These are phyloP conservation scores for Russula griseocarnosa DNA, from an alignment of 768 basidiomycete species.

Conservation along the genomic window DNA sequence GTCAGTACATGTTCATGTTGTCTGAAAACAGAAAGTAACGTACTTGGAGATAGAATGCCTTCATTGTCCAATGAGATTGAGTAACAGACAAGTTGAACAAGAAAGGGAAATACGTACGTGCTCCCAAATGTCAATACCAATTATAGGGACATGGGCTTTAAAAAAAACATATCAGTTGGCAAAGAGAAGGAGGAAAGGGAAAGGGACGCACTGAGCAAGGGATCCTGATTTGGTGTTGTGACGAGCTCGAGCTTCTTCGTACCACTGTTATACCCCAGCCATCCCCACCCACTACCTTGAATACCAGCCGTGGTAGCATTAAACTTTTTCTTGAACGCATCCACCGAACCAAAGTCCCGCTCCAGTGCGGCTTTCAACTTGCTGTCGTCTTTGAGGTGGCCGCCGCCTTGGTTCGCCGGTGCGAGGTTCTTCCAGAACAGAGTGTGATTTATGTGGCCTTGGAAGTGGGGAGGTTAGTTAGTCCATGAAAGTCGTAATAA, in stretches of 20 bases:
- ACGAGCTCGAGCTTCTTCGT: slow-evolving; percentile 81
- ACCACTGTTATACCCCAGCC: slow-evolving; percentile 74
- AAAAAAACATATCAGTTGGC: slow-evolving; percentile 1
- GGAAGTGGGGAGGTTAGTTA: background rate
- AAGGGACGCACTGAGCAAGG: slow-evolving; percentile 53
- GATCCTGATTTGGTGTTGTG: slow-evolving; percentile 96
- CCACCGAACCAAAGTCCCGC: slow-evolving; percentile 82
- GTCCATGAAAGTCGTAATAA: background rate
- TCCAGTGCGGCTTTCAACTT: slow-evolving; percentile 72
- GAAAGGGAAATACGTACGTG: slow-evolving; percentile 45
- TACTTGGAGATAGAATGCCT: slow-evolving; percentile 26
- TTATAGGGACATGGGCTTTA: slow-evolving; percentile 78
- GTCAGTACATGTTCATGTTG: background rate
- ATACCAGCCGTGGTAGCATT: slow-evolving; percentile 87
- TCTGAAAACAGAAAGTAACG: background rate
- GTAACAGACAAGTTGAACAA: slow-evolving; percentile 46
- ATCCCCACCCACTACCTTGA: slow-evolving; percentile 98
- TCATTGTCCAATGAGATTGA: slow-evolving; percentile 38
- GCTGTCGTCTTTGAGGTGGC: slow-evolving; percentile 59
- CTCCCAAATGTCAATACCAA: slow-evolving; percentile 98
- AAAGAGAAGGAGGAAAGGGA: slow-evolving; percentile 3
- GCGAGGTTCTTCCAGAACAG: slow-evolving; percentile 98
- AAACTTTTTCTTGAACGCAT: slow-evolving; percentile 78
- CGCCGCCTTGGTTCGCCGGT: slow-evolving; percentile 60
- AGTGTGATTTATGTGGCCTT: slow-evolving; percentile 91